phyloP scores from a whole-genome alignment of 805 yeast genomes.

The Saturnispora diversa region DNA sequence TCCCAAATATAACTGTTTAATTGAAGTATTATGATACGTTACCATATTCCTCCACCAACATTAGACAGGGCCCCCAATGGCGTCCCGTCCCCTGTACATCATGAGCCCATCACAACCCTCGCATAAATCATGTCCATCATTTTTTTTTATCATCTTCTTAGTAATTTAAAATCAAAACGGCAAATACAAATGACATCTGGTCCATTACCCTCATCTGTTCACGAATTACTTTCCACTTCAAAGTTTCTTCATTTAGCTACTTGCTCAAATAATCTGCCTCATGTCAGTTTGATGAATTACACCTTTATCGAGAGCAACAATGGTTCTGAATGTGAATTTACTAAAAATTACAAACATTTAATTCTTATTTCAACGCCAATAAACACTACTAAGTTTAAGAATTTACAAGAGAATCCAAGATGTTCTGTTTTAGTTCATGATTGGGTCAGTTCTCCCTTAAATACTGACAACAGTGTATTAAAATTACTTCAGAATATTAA shows the following conservation, averaged over 20 bases:
- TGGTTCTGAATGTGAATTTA: conserved; percentile 13
- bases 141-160: too few species aligned
- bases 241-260: conserved; percentile 83
- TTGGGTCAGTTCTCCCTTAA: conserved; percentile 54
- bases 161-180: not conserved
- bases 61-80: too few species aligned
- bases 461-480: conserved; percentile 30
- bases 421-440: conserved; percentile 86
- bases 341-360: conserved; percentile 17
- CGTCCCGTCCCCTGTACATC: too few species aligned
- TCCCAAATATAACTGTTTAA: too few species aligned
- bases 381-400: conserved; percentile 64
- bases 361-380: conserved; percentile 68
- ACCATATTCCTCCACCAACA: too few species aligned
- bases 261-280: conserved; percentile 58
- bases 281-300: conserved; percentile 88
- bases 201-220: conserved; percentile 30
- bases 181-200: conserved; percentile 10
- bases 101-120: too few species aligned
- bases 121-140: too few species aligned
- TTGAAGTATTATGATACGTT: too few species aligned
- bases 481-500: conserved; percentile 68
- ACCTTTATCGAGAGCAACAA: conserved; percentile 46
- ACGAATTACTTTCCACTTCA: conserved; percentile 46
- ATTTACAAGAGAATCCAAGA: conserved; percentile 60